Evolutionary conservation across 495 filamentous ascomycete species (phyloP), one percentile per base, ranked within the genome.

Genomic region (Talaromyces ruber): DNA sequence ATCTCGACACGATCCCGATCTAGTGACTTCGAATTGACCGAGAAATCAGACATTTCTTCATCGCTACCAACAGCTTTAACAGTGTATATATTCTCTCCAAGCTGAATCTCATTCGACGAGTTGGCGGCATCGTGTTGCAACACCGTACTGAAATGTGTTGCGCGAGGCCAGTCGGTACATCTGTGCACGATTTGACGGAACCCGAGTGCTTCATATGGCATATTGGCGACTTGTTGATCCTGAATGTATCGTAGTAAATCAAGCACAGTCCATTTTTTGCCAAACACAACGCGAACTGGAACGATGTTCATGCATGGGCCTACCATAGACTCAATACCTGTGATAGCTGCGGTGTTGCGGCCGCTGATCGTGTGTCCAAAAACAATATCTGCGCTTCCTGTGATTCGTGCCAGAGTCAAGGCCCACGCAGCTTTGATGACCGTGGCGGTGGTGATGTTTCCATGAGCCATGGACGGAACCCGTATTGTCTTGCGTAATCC

Each of bases 231-330:
- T 45, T 85, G 80, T 57, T 87, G 83, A 28, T 82, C 77, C 63
- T 87, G 84, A 32, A 86, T 73, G 43, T 74, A 80, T 14, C 73
- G 74, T 61, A 86, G 78, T 5, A 86, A 74, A 22, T 84, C 76
- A 1, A 82, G 70, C 2, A 69, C 76, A 6, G 76, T 83, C 78
- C 75, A 81, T 22, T 69, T 72, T 5, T 77, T 73, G 14, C 71
- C 64, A 61, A 86, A 78, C 11, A 73, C 71, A 18, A 86, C 80
- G 7, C 84, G 75, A 0, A 86, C 79, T 0, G 84, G 84, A 2
- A 87, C 70, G 16, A 85, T 74, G 63, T 87, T 86, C 60, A 87
- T 70, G 64, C 84, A 88, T 5, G 82, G 82, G 0, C 83, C 83
- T 51, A 84, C 72, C 18, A 81, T 82, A 63, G 69, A 76, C 29